A percentile compares a stretch with the other conserved stretches of the same genome.
These are phyloP conservation scores for Elaeis guineensis DNA, from an alignment of 176 grass and related monocot species.

Conservation along the genomic window DNA sequence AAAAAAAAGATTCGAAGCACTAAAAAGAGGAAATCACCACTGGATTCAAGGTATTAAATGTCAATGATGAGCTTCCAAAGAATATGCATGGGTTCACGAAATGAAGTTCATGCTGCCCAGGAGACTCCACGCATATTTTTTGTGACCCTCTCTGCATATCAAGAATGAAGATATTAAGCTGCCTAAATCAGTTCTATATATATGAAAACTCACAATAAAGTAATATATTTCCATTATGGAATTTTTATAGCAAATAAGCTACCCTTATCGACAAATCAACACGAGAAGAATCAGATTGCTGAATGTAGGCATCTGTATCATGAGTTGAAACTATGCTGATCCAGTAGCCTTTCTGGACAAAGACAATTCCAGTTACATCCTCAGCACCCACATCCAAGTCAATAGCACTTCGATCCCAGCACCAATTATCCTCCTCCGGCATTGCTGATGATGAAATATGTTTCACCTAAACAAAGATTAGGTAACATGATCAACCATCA, in stretches of 20 bases:
- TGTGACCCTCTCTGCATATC: conserved; percentile 69
- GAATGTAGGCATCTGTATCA: conserved; percentile 68
- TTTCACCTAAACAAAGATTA: conserved; percentile 31
- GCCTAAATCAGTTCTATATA: too few relatives aligned
- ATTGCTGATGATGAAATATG: conserved; percentile 27
- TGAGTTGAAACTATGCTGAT: conserved; percentile 74
- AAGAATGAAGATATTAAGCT: neutral
- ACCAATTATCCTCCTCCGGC: conserved; percentile 63
- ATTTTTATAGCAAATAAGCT: neutral
- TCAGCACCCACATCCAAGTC: conserved; percentile 66
- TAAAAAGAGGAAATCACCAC: conserved; percentile 23
- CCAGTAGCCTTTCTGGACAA: conserved; percentile 90
- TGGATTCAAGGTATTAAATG: conserved; percentile 59
- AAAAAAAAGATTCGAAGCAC: neutral
- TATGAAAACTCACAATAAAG: too few relatives aligned
- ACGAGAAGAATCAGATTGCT: conserved; percentile 63
- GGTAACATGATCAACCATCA: too few relatives aligned
- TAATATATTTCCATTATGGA: too few relatives aligned
- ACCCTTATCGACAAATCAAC: conserved; percentile 81
- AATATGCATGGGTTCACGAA: conserved; percentile 78
- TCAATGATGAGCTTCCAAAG: conserved; percentile 57
- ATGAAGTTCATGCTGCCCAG: conserved; percentile 82
- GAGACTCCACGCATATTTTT: conserved; percentile 66
- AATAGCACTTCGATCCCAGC: conserved; percentile 64
- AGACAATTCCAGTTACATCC: conserved; percentile 73